phyloP scores from a whole-genome alignment of 164 flowering plant genomes.

The grape (Vitis vinifera) region DNA sequence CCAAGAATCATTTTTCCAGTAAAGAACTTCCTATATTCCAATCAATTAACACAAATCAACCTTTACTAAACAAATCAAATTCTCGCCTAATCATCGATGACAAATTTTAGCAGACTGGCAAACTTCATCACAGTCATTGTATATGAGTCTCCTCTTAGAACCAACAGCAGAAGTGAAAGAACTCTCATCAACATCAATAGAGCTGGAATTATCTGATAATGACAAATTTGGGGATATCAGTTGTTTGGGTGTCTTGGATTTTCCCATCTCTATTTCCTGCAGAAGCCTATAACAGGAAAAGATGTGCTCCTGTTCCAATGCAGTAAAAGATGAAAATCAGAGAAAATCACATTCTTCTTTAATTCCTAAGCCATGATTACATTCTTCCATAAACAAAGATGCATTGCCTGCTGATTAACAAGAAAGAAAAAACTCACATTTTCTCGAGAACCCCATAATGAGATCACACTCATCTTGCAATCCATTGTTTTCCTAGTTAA shows the following conservation, averaged over 20 bases:
- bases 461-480: constrained; percentile 24
- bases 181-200: constrained; percentile 12
- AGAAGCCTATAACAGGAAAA: constrained; percentile 31
- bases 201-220: constrained; percentile 11
- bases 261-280: constrained; percentile 24
- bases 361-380: background rate
- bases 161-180: constrained; percentile 16
- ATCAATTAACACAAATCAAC: constrained; percentile 15
- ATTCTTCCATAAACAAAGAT: background rate
- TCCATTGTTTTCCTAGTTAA: constrained; percentile 27
- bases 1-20: background rate
- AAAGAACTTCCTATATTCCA: background rate
- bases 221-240: constrained; percentile 7
- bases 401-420: background rate
- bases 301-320: constrained; percentile 29
- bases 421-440: constrained; percentile 28
- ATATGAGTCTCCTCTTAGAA: constrained; percentile 32
- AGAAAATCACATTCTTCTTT: background rate
- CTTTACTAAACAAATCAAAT: constrained; percentile 1
- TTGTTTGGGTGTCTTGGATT: constrained; percentile 23
- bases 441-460: constrained; percentile 28
- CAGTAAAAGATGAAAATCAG: constrained; percentile 3
- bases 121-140: constrained; percentile 16
- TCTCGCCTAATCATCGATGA: constrained; percentile 6
- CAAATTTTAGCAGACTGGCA: constrained; percentile 14